Evolutionary conservation across 768 basidiomycete species (phyloP), one percentile per base, ranked within the genome.

Genomic region (Podaxis pistillaris): DNA sequence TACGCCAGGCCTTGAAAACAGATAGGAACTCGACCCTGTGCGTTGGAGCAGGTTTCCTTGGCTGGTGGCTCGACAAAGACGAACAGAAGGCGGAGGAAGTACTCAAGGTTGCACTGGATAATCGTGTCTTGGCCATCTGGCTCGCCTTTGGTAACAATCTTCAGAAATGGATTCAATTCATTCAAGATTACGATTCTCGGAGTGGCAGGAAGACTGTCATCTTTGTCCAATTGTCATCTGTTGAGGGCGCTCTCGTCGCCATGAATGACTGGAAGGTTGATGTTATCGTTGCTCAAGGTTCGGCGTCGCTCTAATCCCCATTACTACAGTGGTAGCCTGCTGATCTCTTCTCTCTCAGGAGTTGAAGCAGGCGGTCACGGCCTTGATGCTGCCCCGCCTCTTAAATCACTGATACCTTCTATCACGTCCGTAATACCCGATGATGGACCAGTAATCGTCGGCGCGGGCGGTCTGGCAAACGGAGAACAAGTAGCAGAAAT

Each of bases 291-390:
- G 88, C 84, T 1, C 93, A 94, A 85, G 91, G 93, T 90, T 56
- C 44, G 53, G 58, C 24, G 6, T 4, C 17, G 5, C 24, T 52
- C 52, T 60, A 26, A 3, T 40, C 22, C 8, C 37, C 28, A 33
- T 30, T 54, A 59, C n/a, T 44, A 53, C 30, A 17, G 55, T 56
- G n/a, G 60, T 50, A 17, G 56, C 54, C 33, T 33, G 62, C 36
- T 62, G 49, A 50, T 7, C 22, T 47, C 57, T 41, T 44, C n/a
- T 61, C 22, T 60, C 53, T 60, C 69, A 93, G 92, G 92, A 4
- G 83, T 79, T 62, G 93, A 94, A 74, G 83, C 90, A 40, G 93
- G 93, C 8, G 93, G 93, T 30, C 93, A 94, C 73, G 91, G 90
- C 4, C 73, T 79, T 50, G 65, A 73, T 19, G 69, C 78, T 46